A percentile compares a stretch with the other conserved stretches of the same genome.
Evolutionary conservation across 768 basidiomycete species (phyloP).

Genomic region (Suillus clintonianus): DNA sequence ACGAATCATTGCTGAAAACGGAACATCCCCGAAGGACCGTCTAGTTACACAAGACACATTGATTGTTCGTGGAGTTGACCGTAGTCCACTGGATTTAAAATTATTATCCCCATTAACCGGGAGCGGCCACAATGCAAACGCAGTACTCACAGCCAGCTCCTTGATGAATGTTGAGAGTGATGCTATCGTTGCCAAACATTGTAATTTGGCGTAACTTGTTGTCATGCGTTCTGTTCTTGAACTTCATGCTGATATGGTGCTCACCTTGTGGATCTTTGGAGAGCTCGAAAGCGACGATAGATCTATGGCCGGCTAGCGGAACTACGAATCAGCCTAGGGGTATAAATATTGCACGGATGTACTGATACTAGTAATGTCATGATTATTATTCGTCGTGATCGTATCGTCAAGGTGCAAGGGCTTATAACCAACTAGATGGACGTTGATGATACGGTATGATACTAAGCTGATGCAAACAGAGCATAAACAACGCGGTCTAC

Average conservation of each 20-base stretch:
- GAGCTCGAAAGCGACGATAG: conserved; percentile 73
- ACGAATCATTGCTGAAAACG: conserved; percentile 27
- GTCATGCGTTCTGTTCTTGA: conserved; percentile 72
- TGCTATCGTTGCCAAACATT: conserved; percentile 54
- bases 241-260: conserved; percentile 72
- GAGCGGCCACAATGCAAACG: too few species aligned
- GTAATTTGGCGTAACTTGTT: conserved; percentile 59
- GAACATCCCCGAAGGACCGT: conserved; percentile 32
- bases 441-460: background rate
- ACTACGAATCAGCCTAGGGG: background rate
- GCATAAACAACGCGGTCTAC: background rate
- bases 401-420: too few species aligned
- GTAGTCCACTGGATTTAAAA: conserved; percentile 19
- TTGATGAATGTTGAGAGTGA: conserved; percentile 23
- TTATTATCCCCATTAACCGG: background rate
- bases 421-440: background rate
- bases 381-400: too few species aligned
- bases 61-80: conserved; percentile 31
- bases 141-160: conserved; percentile 18
- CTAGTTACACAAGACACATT: conserved; percentile 36
- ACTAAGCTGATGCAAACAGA: background rate
- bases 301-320: conserved; percentile 62
- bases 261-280: conserved; percentile 60
- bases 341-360: conserved; percentile 27
- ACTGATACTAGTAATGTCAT: too few species aligned